phyloP scores from a whole-genome alignment of 2,329 filamentous ascomycete genomes.

The Aureobasidium sp. region DNA sequence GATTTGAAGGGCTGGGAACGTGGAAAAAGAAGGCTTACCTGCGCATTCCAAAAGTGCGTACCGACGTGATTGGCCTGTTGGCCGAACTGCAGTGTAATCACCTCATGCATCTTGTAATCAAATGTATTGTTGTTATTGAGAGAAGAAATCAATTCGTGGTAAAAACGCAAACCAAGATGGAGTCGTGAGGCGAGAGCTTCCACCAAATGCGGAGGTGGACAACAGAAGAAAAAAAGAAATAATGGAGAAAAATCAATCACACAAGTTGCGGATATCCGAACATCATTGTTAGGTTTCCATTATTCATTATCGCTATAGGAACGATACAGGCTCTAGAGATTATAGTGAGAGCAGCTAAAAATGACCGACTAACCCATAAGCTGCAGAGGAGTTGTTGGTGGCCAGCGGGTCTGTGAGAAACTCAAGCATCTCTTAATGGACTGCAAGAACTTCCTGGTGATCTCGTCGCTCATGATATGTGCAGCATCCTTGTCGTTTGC shows the following conservation, averaged over 20 bases:
- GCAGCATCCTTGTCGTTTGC: constrained; percentile 66
- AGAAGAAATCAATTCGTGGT: not conserved
- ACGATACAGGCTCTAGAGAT: not conserved
- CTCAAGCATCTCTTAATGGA: constrained; percentile 96
- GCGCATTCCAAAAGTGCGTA: constrained; percentile 96
- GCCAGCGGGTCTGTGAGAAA: constrained; percentile 95
- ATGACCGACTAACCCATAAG: constrained; percentile 68
- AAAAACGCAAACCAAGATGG: not conserved
- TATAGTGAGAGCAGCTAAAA: not conserved
- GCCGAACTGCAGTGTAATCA: constrained; percentile 87
- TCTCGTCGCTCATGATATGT: constrained; percentile 95
- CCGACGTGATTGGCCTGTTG: constrained; percentile 87
- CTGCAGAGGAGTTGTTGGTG: constrained; percentile 82
- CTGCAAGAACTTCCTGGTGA: constrained; percentile 89
- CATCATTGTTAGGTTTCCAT: not conserved
- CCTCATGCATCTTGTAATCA: constrained; percentile 66
- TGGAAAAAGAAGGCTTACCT: constrained; percentile 42
- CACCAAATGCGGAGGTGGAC: not conserved
- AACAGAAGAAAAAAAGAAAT: not conserved
- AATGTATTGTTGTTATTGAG: not conserved
- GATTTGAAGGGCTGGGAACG: not conserved
- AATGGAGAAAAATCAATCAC: not conserved
- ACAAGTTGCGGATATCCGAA: too few relatives aligned
- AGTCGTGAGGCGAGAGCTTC: not conserved
- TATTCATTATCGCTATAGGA: not conserved